Evolutionary conservation across 2,329 filamentous ascomycete genomes (phyloP).

Genomic region (Dactylellina parvicollis): DNA sequence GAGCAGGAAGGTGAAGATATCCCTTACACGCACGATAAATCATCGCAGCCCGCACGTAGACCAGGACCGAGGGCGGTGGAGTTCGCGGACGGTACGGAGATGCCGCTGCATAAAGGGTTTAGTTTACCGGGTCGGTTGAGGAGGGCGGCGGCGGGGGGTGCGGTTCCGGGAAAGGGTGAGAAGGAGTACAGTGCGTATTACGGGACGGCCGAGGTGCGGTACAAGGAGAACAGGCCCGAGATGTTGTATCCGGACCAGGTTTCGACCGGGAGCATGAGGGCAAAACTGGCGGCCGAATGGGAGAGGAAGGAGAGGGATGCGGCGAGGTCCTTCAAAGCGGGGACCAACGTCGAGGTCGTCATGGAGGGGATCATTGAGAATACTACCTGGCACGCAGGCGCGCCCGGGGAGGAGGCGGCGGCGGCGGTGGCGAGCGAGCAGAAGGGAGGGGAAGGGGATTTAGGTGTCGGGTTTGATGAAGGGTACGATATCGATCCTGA

Average conservation of each 20-base stretch:
- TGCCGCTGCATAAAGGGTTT: too few relatives aligned
- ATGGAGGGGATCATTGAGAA: conserved; percentile 33
- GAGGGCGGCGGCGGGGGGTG: too few relatives aligned
- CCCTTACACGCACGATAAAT: too few relatives aligned
- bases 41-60: too few relatives aligned
- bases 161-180: too few relatives aligned
- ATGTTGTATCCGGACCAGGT: conserved; percentile 12
- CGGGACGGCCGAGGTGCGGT: too few relatives aligned
- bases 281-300: conserved; percentile 18
- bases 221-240: background rate
- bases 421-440: background rate
- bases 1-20: too few relatives aligned
- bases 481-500: conserved; percentile 36
- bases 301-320: conserved; percentile 10
- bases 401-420: background rate
- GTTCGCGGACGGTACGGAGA: background rate
- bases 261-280: background rate
- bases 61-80: too few relatives aligned
- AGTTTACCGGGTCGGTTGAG: too few relatives aligned
- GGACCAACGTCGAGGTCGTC: conserved; percentile 24
- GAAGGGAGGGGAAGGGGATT: too few relatives aligned
- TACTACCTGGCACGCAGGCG: conserved; percentile 8
- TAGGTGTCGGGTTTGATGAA: conserved; percentile 19
- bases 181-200: too few relatives aligned
- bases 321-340: background rate